Evolutionary conservation across 768 basidiomycete species (phyloP).

Genomic region (Steccherinum ochraceum): DNA sequence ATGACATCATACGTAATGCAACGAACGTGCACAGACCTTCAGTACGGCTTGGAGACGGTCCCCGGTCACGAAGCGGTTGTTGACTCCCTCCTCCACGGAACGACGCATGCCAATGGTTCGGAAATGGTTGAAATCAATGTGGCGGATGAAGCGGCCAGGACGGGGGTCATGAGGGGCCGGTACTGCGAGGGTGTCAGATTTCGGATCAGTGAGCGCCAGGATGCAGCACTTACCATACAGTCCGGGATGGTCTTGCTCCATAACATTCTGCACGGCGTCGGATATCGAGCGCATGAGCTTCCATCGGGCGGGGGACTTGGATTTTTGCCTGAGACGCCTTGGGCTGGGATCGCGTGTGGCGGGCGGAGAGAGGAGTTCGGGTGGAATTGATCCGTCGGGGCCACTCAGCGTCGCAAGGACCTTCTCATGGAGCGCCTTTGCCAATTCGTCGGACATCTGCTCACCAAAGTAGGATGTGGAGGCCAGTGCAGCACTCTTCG

Average conservation of each 20-base stretch:
- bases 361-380: conserved; percentile 71
- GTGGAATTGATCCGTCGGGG: conserved; percentile 66
- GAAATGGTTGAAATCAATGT: conserved; percentile 95
- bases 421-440: conserved; percentile 50
- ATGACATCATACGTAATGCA: conserved; percentile 8
- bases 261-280: conserved; percentile 67
- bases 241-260: conserved; percentile 57
- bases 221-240: conserved; percentile 54
- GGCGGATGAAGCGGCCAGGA: conserved; percentile 75
- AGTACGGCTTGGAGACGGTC: conserved; percentile 74
- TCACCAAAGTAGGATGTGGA: conserved; percentile 30
- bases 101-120: conserved; percentile 95
- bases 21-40: conserved; percentile 43
- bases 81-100: conserved; percentile 83
- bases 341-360: conserved; percentile 84
- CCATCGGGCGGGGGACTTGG: conserved; percentile 81
- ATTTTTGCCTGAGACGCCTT: conserved; percentile 64
- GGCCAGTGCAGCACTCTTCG: conserved; percentile 54
- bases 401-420: conserved; percentile 50
- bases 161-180: conserved; percentile 45
- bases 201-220: not conserved
- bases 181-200: not conserved
- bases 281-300: conserved; percentile 73
- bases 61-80: conserved; percentile 89
- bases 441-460: conserved; percentile 31